Conservation (phyloP, 192 early-diverging fungal genomes). For the Coemansia sp. region DNA sequence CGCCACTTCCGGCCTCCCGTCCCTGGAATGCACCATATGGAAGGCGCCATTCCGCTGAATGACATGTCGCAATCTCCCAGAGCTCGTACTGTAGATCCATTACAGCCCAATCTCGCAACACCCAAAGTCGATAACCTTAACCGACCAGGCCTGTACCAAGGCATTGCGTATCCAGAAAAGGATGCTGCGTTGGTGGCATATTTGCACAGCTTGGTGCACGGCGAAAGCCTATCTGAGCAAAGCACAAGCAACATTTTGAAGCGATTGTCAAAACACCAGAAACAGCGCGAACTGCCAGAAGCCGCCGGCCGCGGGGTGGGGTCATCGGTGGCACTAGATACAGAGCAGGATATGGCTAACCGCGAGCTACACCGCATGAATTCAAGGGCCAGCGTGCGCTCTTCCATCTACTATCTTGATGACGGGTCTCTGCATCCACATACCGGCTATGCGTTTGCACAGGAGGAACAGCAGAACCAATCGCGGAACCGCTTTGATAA, state of each 20-base stretch:
- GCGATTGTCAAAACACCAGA: conserved; percentile 30
- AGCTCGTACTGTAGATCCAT: not conserved
- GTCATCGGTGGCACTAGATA: not conserved
- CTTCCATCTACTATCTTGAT: conserved; percentile 45
- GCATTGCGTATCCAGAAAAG: conserved; percentile 23
- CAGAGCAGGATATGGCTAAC: not conserved
- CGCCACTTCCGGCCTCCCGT: not conserved
- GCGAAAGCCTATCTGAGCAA: not conserved
- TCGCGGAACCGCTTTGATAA: no score
- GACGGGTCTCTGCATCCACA: conserved; percentile 43
- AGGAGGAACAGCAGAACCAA: conserved; percentile 5
- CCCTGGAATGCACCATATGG: conserved; percentile 23
- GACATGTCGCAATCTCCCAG: conserved; percentile 20
- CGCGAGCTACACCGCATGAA: conserved; percentile 3
- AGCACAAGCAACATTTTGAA: conserved; percentile 22
- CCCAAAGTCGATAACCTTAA: conserved; percentile 20
- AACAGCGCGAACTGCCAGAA: conserved; percentile 7
- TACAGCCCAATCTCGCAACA: not conserved
- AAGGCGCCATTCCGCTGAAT: conserved; percentile 34
- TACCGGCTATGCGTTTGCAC: conserved; percentile 50
- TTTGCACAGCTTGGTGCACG: conserved; percentile 36
- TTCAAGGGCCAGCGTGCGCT: conserved; percentile 25
- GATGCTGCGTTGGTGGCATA: conserved; percentile 33
- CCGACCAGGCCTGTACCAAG: conserved; percentile 40
- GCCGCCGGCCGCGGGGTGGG: not conserved